Evolutionary conservation across 2,329 filamentous ascomycete genomes (phyloP).

Genomic region (Cryphonectria japonica): DNA sequence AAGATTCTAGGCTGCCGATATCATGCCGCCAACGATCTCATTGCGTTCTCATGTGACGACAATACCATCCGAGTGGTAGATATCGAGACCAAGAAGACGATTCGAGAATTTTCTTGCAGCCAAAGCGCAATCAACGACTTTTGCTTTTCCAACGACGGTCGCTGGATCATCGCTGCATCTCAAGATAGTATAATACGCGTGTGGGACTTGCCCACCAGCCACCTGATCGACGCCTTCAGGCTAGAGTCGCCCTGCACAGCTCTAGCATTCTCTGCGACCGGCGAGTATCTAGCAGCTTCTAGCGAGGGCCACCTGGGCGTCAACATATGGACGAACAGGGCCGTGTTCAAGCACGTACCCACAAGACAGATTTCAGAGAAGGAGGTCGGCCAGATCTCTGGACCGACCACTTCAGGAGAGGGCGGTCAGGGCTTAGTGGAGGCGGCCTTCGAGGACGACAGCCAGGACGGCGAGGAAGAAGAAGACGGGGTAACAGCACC

Average conservation of each 20-base stretch:
- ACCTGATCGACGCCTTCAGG: slow-evolving; percentile 90
- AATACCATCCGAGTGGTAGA: slow-evolving; percentile 87
- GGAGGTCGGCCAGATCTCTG: slow-evolving; percentile 66
- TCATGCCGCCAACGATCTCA: slow-evolving; percentile 79
- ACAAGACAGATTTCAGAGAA: slow-evolving; percentile 82
- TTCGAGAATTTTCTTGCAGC: slow-evolving; percentile 90
- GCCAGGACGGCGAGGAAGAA: slow-evolving; percentile 53
- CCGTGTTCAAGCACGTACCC: slow-evolving; percentile 85
- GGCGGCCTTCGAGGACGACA: slow-evolving; percentile 68
- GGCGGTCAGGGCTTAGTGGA: slow-evolving; percentile 76
- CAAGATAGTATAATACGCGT: slow-evolving; percentile 80
- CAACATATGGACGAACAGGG: slow-evolving; percentile 95
- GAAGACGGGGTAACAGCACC: slow-evolving; percentile 56
- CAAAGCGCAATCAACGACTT: slow-evolving; percentile 75
- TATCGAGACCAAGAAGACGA: slow-evolving; percentile 84
- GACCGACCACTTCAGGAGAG: slow-evolving; percentile 81
- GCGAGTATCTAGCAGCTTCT: slow-evolving; percentile 92
- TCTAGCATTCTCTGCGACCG: slow-evolving; percentile 84
- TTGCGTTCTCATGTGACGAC: slow-evolving; percentile 89
- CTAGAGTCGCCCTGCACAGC: slow-evolving; percentile 79
- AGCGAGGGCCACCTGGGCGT: slow-evolving; percentile 83
- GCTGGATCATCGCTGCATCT: slow-evolving; percentile 90
- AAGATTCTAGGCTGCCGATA: slow-evolving; percentile 78
- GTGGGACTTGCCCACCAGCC: slow-evolving; percentile 95
- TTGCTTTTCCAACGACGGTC: slow-evolving; percentile 88